Conservation (phyloP, 306 rosid species). For the Rosa persica region DNA sequence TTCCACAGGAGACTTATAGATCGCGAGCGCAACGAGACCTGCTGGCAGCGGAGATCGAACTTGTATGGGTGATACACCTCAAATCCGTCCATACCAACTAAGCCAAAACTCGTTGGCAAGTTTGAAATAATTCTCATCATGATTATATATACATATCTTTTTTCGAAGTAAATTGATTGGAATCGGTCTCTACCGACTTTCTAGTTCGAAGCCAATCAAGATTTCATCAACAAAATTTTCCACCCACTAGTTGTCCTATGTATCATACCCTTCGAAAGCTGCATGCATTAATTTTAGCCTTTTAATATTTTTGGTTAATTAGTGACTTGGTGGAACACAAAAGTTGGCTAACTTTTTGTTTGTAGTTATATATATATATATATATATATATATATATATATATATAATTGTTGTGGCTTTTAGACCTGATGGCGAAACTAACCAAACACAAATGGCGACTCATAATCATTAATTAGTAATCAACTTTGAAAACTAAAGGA, state of each 20-base stretch:
- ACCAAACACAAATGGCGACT: slow-evolving; percentile 22
- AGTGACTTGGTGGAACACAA: slow-evolving; percentile 18
- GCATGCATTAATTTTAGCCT: background rate
- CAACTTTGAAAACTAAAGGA: too few species aligned
- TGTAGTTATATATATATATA: background rate
- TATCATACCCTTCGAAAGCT: background rate
- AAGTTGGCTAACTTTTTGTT: slow-evolving; percentile 11
- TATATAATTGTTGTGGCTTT: background rate
- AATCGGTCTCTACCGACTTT: background rate
- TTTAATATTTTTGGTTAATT: background rate
- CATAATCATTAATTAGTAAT: background rate
- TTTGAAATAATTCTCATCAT: background rate
- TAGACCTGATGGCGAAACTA: slow-evolving; percentile 6
- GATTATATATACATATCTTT: too few species aligned
- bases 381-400: background rate
- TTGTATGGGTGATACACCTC: too few species aligned
- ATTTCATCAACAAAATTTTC: background rate
- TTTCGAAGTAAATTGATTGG: background rate
- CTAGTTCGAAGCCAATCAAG: slow-evolving; percentile 7
- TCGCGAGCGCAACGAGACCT: too few species aligned
- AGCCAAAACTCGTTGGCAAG: too few species aligned
- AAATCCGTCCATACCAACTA: too few species aligned
- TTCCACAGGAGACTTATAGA: too few species aligned
- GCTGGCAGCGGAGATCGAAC: too few species aligned
- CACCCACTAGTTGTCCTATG: background rate